Percentiles rank a stretch among this genome's conserved stretches.
These are phyloP conservation scores for Ascochyta clinopodiicola DNA, from an alignment of 2,329 filamentous ascomycete species.

Conservation along the genomic window DNA sequence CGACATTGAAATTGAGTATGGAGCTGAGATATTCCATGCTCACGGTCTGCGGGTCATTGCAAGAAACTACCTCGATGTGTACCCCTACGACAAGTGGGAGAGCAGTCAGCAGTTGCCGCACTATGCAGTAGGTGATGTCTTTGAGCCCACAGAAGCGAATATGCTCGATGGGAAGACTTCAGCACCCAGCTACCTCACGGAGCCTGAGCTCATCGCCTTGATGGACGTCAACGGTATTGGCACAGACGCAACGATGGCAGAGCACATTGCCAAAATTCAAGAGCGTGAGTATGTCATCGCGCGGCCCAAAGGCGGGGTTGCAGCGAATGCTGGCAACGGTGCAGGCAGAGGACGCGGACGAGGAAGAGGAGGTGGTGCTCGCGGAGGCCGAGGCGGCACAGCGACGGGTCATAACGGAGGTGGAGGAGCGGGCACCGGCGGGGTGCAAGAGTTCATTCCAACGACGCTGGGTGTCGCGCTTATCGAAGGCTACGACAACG, in stretches of 20 bases:
- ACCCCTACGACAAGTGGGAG: slow-evolving; percentile 95
- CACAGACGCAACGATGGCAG: slow-evolving; percentile 98
- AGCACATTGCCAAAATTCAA: slow-evolving; percentile 96
- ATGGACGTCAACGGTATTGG: slow-evolving; percentile 99
- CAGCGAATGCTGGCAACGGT: slow-evolving; percentile 46
- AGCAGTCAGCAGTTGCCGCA: slow-evolving; percentile 81
- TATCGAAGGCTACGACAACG: slow-evolving; percentile 92
- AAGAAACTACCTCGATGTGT: slow-evolving; percentile 93
- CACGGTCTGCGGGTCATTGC: slow-evolving; percentile 85
- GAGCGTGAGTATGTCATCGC: slow-evolving; percentile 84
- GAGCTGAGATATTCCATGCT: slow-evolving; percentile 80
- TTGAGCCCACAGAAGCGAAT: slow-evolving; percentile 86
- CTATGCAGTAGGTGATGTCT: slow-evolving; percentile 79
- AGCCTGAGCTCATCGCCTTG: slow-evolving; percentile 91
- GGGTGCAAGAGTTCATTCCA: slow-evolving; percentile 86
- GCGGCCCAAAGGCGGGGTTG: slow-evolving; percentile 54
- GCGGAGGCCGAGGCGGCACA: slow-evolving; percentile 58
- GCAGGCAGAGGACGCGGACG: slow-evolving; percentile 55
- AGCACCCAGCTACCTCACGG: slow-evolving; percentile 85
- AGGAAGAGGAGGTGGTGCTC: slow-evolving; percentile 32
- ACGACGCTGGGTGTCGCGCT: slow-evolving; percentile 89
- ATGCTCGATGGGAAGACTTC: slow-evolving; percentile 91
- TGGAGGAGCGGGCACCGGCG: slow-evolving; percentile 48
- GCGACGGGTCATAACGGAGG: slow-evolving; percentile 51
- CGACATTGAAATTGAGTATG: slow-evolving; percentile 84